phyloP scores from a whole-genome alignment of 306 rosid species.

The Rosa chinensis region DNA sequence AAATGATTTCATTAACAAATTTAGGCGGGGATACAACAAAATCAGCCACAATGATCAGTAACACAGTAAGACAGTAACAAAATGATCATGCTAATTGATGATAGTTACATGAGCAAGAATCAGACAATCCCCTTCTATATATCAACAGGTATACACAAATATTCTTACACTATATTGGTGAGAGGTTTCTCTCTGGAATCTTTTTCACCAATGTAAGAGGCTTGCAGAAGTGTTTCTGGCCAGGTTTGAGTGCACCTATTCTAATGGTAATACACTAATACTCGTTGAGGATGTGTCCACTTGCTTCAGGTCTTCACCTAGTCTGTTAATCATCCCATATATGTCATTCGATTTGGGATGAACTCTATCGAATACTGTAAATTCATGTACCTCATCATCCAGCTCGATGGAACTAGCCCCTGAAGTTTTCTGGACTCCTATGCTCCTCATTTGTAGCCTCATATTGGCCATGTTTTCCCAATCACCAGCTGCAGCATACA shows the following conservation, averaged over 20 bases:
- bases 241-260: conserved; percentile 5
- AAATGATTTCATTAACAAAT: not conserved
- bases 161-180: not conserved
- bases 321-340: conserved; percentile 65
- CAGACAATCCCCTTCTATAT: conserved; percentile 11
- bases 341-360: conserved; percentile 71
- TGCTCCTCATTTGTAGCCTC: conserved; percentile 60
- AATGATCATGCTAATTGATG: not conserved
- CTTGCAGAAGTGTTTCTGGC: not conserved
- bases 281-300: conserved; percentile 39
- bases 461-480: conserved; percentile 64
- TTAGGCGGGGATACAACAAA: not conserved
- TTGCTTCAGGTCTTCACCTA: conserved; percentile 55
- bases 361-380: conserved; percentile 66
- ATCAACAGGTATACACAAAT: not conserved
- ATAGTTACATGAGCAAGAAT: conserved; percentile 9
- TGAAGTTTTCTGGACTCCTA: conserved; percentile 64
- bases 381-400: conserved; percentile 66
- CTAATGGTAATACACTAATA: conserved; percentile 18
- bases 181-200: not conserved
- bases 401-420: conserved; percentile 85
- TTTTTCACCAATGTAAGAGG: conserved; percentile 4
- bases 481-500: conserved; percentile 78
- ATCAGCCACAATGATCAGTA: conserved; percentile 6
- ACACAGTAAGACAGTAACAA: not conserved